phyloP scores from a whole-genome alignment of 805 yeast species.

The Wickerhamomyces bovis region DNA sequence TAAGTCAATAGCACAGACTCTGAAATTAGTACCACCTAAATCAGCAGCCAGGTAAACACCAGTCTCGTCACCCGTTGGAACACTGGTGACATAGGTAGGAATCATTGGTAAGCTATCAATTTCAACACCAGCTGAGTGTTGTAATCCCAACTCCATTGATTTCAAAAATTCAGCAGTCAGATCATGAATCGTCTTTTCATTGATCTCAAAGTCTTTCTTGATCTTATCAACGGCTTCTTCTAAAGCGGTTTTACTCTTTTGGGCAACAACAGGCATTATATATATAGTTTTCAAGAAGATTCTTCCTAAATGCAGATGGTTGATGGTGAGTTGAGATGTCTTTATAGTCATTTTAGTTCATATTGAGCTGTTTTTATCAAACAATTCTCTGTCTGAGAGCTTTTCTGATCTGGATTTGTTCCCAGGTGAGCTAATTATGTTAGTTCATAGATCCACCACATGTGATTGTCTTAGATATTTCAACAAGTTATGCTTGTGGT shows the following conservation, averaged over 20 bases:
- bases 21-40: conserved; percentile 92
- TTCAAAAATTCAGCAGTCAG: conserved; percentile 47
- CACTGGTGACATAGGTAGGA: conserved; percentile 79
- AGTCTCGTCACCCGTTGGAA: conserved; percentile 80
- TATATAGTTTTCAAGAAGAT: too few species aligned
- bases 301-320: too few species aligned
- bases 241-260: neutral
- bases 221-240: conserved; percentile 13
- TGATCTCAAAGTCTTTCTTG: conserved; percentile 18
- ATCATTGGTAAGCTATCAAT: conserved; percentile 75
- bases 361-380: too few species aligned
- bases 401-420: too few species aligned
- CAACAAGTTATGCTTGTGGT: too few species aligned
- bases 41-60: conserved; percentile 89
- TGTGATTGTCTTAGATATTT: too few species aligned
- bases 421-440: too few species aligned
- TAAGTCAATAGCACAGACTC: conserved; percentile 83
- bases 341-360: too few species aligned
- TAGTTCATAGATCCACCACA: too few species aligned
- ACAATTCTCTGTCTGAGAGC: too few species aligned
- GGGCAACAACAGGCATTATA: neutral
- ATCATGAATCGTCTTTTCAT: conserved; percentile 8
- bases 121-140: conserved; percentile 29
- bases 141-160: conserved; percentile 56
- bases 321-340: too few species aligned